Evolutionary conservation across 2,329 filamentous ascomycete genomes (phyloP), one percentile per base, ranked within the genome.

Genomic region (Aureobasidium melanogenum): DNA sequence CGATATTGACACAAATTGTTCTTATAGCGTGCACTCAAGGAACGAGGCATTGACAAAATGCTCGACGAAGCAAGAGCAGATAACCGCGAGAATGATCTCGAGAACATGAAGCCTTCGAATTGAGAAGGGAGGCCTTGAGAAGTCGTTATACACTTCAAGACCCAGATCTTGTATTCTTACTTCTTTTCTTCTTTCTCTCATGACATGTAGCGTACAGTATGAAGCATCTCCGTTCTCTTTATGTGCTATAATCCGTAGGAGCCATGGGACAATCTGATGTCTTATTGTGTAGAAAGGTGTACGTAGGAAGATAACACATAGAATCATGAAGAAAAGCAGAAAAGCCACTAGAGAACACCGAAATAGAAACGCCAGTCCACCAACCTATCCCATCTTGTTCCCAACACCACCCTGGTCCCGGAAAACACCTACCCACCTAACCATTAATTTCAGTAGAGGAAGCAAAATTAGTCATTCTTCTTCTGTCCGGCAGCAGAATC

Each of bases 11-110:
- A 28, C 17, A 43, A 54, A 36, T 5, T 24, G 34, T 22, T 26
- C 7, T 32, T 6, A 19, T 66, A 97, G 92, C 87, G 85, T 77
- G 91, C 88, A 3, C 80, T 99, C 54, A 95, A 94, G 75, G 86
- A 91, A 61, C 84, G 88, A 69, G 94, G 94, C 62, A 96, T 99
- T 71, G 91, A 97, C 74, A 89, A 88, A 69, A 89, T 97, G 80
- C 79, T 99, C 12, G 89, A 92, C 8, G 94, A 97, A 69, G 93
- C 93, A 19, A 82, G 92, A 63, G 91, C 94, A 67, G 89, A 92
- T 70, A 92, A 90, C 69, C 89, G 86, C 69, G 94, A 97, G 67
- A 94, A 90, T 64, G 93, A 97, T 72, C 78, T 84, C 12, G 79
- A 88, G 66, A 83, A 88, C 68, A 79, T 89, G 77, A 77, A 76